phyloP scores from a whole-genome alignment of 1,284 basidiomycete genomes.

The Boletus semigastroideus region DNA sequence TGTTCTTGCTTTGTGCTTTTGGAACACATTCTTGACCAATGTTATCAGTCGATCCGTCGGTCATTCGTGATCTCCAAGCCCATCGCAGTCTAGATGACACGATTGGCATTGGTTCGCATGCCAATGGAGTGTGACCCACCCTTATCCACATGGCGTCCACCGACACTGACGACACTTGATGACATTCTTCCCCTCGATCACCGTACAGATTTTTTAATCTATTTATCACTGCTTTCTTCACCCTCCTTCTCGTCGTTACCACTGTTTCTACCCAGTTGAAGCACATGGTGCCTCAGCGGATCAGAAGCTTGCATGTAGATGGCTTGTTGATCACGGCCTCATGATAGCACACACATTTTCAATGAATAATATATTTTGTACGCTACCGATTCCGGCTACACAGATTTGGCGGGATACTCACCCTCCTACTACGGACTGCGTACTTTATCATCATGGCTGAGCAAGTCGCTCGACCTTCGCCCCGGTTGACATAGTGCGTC shows the following conservation, averaged over 20 bases:
- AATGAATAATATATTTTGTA: no score
- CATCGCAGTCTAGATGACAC: constrained; percentile 78
- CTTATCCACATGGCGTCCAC: constrained; percentile 8
- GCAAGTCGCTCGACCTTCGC: constrained; percentile 23
- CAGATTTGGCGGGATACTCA: no score
- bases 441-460: constrained; percentile 25
- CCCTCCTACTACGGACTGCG: no score
- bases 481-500: constrained; percentile 26
- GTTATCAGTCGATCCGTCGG: constrained; percentile 76
- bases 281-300: no score
- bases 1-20: background rate
- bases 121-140: constrained; percentile 29
- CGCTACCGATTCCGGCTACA: no score
- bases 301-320: no score
- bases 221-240: constrained; percentile 5
- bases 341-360: no score
- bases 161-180: constrained; percentile 32
- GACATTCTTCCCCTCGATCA: constrained; percentile 19
- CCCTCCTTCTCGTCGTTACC: constrained; percentile 2
- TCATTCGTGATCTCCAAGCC: constrained; percentile 84
- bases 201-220: constrained; percentile 8
- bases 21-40: constrained; percentile 10
- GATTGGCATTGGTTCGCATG: constrained; percentile 31
- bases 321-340: no score
- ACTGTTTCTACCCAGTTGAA: no score